Base-by-base conservation (phyloP, 2,329 filamentous ascomycete species). In the Colletotrichum echinochloae region DNA sequence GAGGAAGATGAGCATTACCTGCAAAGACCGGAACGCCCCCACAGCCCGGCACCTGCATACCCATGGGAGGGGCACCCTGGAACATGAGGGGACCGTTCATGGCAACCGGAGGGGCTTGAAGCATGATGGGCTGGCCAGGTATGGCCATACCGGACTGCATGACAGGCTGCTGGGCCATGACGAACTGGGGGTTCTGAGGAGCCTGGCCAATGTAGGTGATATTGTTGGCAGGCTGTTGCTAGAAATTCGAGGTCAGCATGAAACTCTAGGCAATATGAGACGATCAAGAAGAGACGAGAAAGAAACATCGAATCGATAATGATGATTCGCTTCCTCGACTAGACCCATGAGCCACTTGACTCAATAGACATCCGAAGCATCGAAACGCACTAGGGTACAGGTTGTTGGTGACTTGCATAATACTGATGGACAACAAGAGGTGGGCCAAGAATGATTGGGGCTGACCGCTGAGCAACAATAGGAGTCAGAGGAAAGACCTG, bases 1-100 rank as follows among this genome's bases (percentile, higher is more conserved):
- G 82, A 72, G 81, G 77, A 56, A 81, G 75, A 60, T 77, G 78
- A 72, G 73, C 68, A 77, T 81, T 84, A 81, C 83, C 83, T 82
- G 81, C 67, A 48, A 65, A 48, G 41, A 70, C 56, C 33, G 72
- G 70, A 30, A 64, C 52, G 16, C 65, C 51, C 28, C 61, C 65
- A 23, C 60, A 41, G 11, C 60, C 55, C 54, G 54, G 39, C 44
- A 59, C 48, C 41, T 72, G 33, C 68, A 69, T 71, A n/a, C 69
- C 65, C 65, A 70, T 65, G 28, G 54, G 16, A n/a, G 54, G 56
- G 35, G 23, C 35, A 23, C 68, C 59, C 26, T 72, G 71, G 20
- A 73, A 62, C 12, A 66, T 39, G 20, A 65, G 39, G 37, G 39
- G 33, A 30, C 55, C 64, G 28, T 64, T 60, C 51, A 73, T 60